Evolutionary conservation across 257 asterid genomes (phyloP), one percentile per base, ranked within the genome.

Genomic region (Nicotiana otophora): DNA sequence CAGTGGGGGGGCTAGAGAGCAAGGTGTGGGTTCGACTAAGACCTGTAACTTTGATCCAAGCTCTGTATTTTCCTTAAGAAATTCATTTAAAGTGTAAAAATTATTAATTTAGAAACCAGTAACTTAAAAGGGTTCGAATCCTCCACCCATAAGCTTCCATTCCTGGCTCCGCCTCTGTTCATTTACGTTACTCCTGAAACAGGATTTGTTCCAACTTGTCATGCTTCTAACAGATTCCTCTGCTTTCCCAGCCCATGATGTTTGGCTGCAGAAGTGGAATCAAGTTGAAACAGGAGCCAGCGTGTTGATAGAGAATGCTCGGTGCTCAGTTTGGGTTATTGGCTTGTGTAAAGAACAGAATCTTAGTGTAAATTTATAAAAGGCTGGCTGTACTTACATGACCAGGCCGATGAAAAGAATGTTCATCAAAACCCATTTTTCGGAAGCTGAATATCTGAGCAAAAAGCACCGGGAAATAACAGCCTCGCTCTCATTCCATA

Each of bases 211-310:
- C 20, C 61, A n/a, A 23, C 5, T 5, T 72, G 36, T 46, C 28
- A 75, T 51, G 1, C 33, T 78, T 33, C 54, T 78, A 20, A 28
- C 31, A 14, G 60, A 62, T 63, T 17, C 57, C 66, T 53, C 16
- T 78, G 30, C 63, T 83, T 57, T 61, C 53, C 17, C 91, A 91
- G 95, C 85, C 84, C 17, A 83, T 86, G 85, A 89, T 91, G 90
- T 90, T 93, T 86, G 90, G 94, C 81, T 88, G 89, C 39, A 86
- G 93, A 53, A 84, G 86, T 68, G 82, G 87, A 83, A 85, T 87
- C 84, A 90, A 84, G 20, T 83, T 90, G 90, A 94, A 94, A 89
- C 96, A 88, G 89, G 98, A 94, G 87, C 98, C 96, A 34, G 90
- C 93, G 66, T 92, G 88, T 81, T 92, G 91, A 91, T 86, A 36